Percentiles rank a stretch among this genome's conserved stretches.
phyloP scores from a whole-genome alignment of 495 filamentous ascomycete species.

The Glonium stellatum region DNA sequence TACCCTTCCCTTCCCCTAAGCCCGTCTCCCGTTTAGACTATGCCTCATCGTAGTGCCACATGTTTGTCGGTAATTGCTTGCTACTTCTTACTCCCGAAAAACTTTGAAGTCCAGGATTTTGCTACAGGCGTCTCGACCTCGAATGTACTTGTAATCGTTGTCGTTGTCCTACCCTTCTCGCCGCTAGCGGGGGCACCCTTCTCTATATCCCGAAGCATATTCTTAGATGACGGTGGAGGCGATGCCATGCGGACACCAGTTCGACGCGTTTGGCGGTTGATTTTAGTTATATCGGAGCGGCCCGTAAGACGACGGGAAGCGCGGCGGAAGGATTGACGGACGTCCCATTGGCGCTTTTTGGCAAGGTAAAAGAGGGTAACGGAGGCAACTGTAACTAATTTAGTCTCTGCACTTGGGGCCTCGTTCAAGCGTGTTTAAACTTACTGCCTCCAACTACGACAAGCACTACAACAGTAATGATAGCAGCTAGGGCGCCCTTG shows the following conservation, averaged over 20 bases:
- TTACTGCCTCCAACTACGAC: slow-evolving; percentile 49
- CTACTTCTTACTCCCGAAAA: slow-evolving; percentile 21
- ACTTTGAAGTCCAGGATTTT: slow-evolving; percentile 20
- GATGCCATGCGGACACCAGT: slow-evolving; percentile 27
- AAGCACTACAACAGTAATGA: slow-evolving; percentile 53
- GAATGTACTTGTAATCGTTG: slow-evolving; percentile 27
- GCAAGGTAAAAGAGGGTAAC: slow-evolving; percentile 46
- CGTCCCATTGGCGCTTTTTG: slow-evolving; percentile 48
- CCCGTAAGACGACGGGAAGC: slow-evolving; percentile 42
- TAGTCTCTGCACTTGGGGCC: neutral
- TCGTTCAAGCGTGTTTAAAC: neutral
- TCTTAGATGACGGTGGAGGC: slow-evolving; percentile 10
- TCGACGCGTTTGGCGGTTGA: slow-evolving; percentile 22
- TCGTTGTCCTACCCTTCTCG: slow-evolving; percentile 18
- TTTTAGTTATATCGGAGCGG: slow-evolving; percentile 15
- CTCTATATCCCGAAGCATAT: slow-evolving; percentile 17
- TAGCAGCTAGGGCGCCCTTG: slow-evolving; percentile 52
- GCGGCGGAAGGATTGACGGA: slow-evolving; percentile 42
- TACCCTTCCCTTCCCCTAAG: no score
- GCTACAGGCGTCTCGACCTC: slow-evolving; percentile 26
- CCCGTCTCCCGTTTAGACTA: no score
- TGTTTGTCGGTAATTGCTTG: no score
- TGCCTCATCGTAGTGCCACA: no score
- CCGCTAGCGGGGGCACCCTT: slow-evolving; percentile 18
- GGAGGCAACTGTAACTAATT: slow-evolving; percentile 35